phyloP scores from a whole-genome alignment of 257 asterid genomes.

The Henckelia pumila region DNA sequence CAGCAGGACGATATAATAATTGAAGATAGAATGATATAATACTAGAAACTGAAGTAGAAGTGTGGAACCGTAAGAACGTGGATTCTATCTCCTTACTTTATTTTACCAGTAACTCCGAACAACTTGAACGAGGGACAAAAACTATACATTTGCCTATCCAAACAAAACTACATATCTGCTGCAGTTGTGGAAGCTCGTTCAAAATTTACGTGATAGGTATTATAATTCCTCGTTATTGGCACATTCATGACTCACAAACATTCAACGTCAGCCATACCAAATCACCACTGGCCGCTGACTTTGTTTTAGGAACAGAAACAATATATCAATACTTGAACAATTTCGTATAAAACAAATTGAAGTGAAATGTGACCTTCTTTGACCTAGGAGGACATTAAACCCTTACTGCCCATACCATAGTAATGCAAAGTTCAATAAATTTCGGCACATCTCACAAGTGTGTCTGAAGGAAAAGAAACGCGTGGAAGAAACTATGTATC shows the following conservation, averaged over 20 bases:
- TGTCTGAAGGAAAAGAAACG: not conserved
- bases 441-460: not conserved
- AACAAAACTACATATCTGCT: not conserved
- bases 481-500: constrained; percentile 2
- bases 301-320: not conserved
- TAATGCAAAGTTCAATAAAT: not conserved
- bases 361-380: not conserved
- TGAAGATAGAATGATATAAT: not conserved
- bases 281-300: not conserved
- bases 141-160: not conserved
- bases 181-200: not conserved
- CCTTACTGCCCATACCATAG: not conserved
- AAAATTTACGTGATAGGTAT: not conserved
- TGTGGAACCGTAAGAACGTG: not conserved
- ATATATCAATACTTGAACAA: not conserved
- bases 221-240: not conserved
- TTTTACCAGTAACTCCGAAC: not conserved
- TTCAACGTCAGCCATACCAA: not conserved
- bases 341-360: not conserved
- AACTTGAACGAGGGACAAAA: not conserved
- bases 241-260: not conserved
- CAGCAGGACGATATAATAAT: not conserved
- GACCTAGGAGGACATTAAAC: constrained; percentile 3
- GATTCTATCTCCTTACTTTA: not conserved
- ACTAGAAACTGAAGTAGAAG: not conserved